Evolutionary conservation across 495 filamentous ascomycete species (phyloP).

Genomic region (Neurospora sp.): DNA sequence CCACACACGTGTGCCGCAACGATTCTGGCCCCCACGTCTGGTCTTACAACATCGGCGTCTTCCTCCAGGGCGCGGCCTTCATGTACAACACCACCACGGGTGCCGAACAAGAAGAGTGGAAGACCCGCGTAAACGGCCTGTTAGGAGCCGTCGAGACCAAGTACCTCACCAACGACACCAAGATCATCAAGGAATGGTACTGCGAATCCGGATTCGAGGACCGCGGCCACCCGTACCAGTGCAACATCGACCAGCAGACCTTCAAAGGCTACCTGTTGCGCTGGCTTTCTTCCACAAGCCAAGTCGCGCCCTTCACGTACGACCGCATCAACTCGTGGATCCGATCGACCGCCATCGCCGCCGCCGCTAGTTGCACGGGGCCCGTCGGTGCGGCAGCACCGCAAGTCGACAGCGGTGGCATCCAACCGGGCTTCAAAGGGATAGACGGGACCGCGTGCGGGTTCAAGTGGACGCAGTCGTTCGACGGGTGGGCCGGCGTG

Average conservation of each 20-base stretch:
- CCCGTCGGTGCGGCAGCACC: conserved; percentile 25
- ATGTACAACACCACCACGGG: conserved; percentile 61
- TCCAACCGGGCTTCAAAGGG: conserved; percentile 43
- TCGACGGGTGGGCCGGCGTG: conserved; percentile 41
- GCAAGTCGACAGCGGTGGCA: conserved; percentile 40
- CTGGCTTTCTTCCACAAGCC: conserved; percentile 56
- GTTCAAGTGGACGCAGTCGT: conserved; percentile 39
- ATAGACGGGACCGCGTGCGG: conserved; percentile 39
- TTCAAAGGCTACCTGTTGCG: conserved; percentile 70
- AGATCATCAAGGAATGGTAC: conserved; percentile 55
- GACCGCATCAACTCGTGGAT: conserved; percentile 48
- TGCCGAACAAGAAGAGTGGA: conserved; percentile 44
- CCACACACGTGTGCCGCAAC: conserved; percentile 38
- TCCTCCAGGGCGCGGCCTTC: conserved; percentile 59
- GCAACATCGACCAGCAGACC: conserved; percentile 58
- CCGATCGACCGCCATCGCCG: conserved; percentile 47
- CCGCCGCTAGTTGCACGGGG: conserved; percentile 53
- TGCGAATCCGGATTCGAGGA: conserved; percentile 43
- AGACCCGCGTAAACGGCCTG: conserved; percentile 43
- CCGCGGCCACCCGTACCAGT: conserved; percentile 33
- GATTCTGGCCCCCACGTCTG: conserved; percentile 56
- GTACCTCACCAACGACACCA: conserved; percentile 44
- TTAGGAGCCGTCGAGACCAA: conserved; percentile 42
- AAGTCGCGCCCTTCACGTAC: conserved; percentile 54
- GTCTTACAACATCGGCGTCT: conserved; percentile 69